Conservation (phyloP, 1,284 basidiomycete genomes). For the Boletus nobilissimus region DNA sequence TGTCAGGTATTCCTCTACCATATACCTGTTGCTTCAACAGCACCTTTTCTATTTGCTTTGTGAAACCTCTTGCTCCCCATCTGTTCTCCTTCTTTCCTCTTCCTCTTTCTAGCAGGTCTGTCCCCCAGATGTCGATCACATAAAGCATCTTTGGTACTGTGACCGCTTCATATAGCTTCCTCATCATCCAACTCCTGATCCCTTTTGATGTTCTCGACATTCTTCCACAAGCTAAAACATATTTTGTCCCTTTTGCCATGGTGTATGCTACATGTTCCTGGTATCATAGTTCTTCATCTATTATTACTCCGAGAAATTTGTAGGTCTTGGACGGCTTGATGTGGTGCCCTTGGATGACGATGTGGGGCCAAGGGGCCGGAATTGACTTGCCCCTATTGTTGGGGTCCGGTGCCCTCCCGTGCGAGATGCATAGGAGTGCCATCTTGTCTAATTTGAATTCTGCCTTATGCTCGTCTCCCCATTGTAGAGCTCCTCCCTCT, state of each 20-base stretch:
- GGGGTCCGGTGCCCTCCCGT: too few relatives aligned
- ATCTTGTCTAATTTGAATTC: background rate
- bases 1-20: too few relatives aligned
- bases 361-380: too few relatives aligned
- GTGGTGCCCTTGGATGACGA: too few relatives aligned
- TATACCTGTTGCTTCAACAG: too few relatives aligned
- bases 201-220: background rate
- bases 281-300: background rate
- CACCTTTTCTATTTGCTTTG: too few relatives aligned
- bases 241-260: background rate
- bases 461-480: background rate
- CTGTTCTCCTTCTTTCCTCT: too few relatives aligned
- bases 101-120: too few relatives aligned
- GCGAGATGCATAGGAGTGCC: background rate
- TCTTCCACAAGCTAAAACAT: background rate
- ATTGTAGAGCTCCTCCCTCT: background rate
- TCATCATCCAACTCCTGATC: background rate
- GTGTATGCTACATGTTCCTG: background rate
- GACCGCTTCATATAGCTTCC: background rate
- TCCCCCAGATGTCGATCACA: too few relatives aligned
- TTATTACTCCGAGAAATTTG: background rate
- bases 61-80: too few relatives aligned
- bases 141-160: background rate
- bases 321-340: background rate
- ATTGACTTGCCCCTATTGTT: too few relatives aligned